Evolutionary conservation across 2,329 filamentous ascomycete genomes (phyloP).

Genomic region (Fusarium continuum): DNA sequence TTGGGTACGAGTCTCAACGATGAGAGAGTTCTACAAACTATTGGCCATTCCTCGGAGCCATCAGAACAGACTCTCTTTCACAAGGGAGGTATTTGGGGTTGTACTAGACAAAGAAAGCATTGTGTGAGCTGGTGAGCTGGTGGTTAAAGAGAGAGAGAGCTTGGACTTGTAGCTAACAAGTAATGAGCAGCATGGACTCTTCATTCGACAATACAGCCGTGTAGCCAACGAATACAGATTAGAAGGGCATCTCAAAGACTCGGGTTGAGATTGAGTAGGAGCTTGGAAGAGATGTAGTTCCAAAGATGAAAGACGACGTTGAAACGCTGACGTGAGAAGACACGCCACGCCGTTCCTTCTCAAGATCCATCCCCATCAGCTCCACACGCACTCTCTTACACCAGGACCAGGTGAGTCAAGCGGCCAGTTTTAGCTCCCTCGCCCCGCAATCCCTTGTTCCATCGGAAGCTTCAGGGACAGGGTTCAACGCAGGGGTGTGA

Average conservation of each 20-base stretch:
- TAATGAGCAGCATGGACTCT: not conserved
- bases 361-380: not conserved
- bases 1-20: not conserved
- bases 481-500: not conserved
- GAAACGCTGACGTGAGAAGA: slow-evolving; percentile 12
- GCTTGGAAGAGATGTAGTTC: not conserved
- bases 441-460: not conserved
- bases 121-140: not conserved
- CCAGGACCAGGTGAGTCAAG: slow-evolving; percentile 40
- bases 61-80: too few species aligned
- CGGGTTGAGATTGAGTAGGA: accelerated
- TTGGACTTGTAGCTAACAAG: not conserved
- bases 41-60: too few species aligned
- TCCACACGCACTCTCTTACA: slow-evolving; percentile 21
- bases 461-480: not conserved
- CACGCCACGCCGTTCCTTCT: not conserved
- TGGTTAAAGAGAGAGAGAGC: not conserved
- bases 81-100: accelerated
- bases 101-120: not conserved
- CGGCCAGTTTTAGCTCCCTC: slow-evolving; percentile 11
- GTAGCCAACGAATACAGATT: not conserved
- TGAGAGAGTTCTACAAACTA: not conserved
- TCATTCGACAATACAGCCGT: not conserved
- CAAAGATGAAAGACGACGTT: not conserved
- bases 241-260: accelerated